These are phyloP conservation scores for Metarhizium brunneum DNA, from an alignment of 2,329 filamentous ascomycete species.

Conservation along the genomic window DNA sequence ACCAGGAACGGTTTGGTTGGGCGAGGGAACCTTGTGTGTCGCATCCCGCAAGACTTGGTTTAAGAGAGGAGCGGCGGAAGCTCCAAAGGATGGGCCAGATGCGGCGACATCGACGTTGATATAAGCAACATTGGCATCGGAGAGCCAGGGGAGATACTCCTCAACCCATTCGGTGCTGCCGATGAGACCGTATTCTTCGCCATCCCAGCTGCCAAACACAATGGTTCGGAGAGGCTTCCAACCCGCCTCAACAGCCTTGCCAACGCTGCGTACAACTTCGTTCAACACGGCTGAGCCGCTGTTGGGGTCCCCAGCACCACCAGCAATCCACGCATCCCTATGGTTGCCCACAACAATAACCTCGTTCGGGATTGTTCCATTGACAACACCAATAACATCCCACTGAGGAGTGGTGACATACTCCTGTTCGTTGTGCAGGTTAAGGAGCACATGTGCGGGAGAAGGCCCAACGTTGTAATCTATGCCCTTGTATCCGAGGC, in stretches of 20 bases:
- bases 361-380: conserved; percentile 75
- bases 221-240: conserved; percentile 69
- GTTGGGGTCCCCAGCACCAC: conserved; percentile 77
- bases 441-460: conserved; percentile 60
- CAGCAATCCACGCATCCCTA: conserved; percentile 80
- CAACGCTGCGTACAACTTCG: conserved; percentile 68
- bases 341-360: conserved; percentile 90
- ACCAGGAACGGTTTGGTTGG: conserved; percentile 64
- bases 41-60: conserved; percentile 63
- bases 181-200: conserved; percentile 76
- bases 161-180: conserved; percentile 93
- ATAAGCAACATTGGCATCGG: conserved; percentile 65
- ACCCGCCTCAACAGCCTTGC: conserved; percentile 53
- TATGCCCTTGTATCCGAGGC: conserved; percentile 70
- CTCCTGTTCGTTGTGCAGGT: conserved; percentile 69
- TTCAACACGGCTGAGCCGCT: conserved; percentile 72
- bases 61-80: conserved; percentile 64
- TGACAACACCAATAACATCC: conserved; percentile 90
- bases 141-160: conserved; percentile 76
- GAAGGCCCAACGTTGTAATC: conserved; percentile 80
- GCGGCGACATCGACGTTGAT: conserved; percentile 77
- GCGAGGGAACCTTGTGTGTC: conserved; percentile 52
- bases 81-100: conserved; percentile 52
- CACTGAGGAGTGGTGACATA: conserved; percentile 76
- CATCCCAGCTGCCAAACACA: conserved; percentile 78